Percentiles rank a stretch among this genome's conserved stretches.
phyloP scores from a whole-genome alignment of 768 basidiomycete species.

The Psilocybe sp. region DNA sequence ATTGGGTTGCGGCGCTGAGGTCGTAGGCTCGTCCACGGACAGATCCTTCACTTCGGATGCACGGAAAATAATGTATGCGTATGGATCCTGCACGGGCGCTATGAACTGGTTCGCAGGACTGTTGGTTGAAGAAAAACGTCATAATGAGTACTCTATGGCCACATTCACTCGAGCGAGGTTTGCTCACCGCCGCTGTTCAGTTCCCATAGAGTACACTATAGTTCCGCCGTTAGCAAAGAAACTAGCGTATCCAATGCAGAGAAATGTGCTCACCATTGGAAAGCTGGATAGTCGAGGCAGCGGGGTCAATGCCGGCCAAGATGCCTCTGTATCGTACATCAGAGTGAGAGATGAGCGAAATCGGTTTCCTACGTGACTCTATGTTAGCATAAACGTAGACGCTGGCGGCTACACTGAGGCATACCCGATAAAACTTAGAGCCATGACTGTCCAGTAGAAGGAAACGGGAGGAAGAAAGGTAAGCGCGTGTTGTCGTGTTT shows the following conservation, averaged over 20 bases:
- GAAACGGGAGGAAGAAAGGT: slow-evolving; percentile 10
- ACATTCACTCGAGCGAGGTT: background rate
- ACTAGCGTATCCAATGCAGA: background rate
- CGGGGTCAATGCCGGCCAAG: slow-evolving; percentile 82
- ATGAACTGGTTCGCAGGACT: slow-evolving; percentile 78
- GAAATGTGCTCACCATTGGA: slow-evolving; percentile 61
- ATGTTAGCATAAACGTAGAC: slow-evolving; percentile 2
- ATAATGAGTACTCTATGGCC: slow-evolving; percentile 6
- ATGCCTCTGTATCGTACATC: slow-evolving; percentile 90
- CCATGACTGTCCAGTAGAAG: slow-evolving; percentile 40
- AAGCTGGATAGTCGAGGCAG: slow-evolving; percentile 82
- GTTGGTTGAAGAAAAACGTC: slow-evolving; percentile 2
- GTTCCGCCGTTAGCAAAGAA: slow-evolving; percentile 1
- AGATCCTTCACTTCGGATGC: slow-evolving; percentile 89
- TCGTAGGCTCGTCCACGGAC: slow-evolving; percentile 71
- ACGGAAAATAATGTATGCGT: slow-evolving; percentile 88
- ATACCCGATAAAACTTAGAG: slow-evolving; percentile 75
- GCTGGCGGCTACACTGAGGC: slow-evolving; percentile 9
- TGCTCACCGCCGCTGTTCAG: slow-evolving; percentile 75
- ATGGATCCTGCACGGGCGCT: slow-evolving; percentile 79
- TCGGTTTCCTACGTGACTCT: slow-evolving; percentile 62
- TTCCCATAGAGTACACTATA: slow-evolving; percentile 85
- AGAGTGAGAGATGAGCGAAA: slow-evolving; percentile 87
- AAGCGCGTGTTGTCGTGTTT: slow-evolving; percentile 27
- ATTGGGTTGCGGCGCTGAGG: slow-evolving; percentile 49